Evolutionary conservation across 2,329 filamentous ascomycete genomes (phyloP), one percentile per base, ranked within the genome.

Genomic region (Sclerotiophoma versabilis): DNA sequence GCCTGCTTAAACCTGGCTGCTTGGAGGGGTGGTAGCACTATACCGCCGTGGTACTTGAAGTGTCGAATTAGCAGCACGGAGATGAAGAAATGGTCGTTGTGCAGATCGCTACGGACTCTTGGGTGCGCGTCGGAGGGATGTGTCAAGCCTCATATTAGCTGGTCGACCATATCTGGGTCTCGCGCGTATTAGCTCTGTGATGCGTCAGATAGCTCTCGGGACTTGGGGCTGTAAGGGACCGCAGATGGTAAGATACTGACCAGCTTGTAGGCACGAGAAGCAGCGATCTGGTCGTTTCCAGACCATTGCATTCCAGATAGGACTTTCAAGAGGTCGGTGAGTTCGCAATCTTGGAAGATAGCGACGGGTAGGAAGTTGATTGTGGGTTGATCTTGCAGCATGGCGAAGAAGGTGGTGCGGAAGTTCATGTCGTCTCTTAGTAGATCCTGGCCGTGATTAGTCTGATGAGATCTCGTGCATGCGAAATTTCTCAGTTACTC

Each of bases 21-120:
- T 15, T 27, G 11, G 2, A 62, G 48, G 0, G 54, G 48, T 2
- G 60, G 58, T 2, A 62, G 33, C 6, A 58, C 23, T 1, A 58
- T 44, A 9, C 58, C 60, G 7, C 54, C 60, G 17, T 51, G 43
- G n/a, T 49, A 45, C 33, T 57, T 57, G 44, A 53, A 60, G 11
- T 62, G 58, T 10, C 42, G 54, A 8, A 62, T 36, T 1, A 62
- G 23, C 0, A 62, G 47, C 0, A 62, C 46, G 2, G 49, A 49
- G 4, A 59, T 22, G 22, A 62, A 36, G 1, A 41, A 43, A 1
- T 9, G 12, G 17, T 60, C 46, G 5, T 20, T 9, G 0, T 42
- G 14, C 23, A 46, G 15, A 8, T 59, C 45, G n/a, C 22, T 30
- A 2, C 20, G 26, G 9, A 62, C 32, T 12, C 44, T 50, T 1